These are phyloP conservation scores for Saccharomycopsis synnaedendra DNA, from an alignment of 805 yeast genomes.

Conservation along the genomic window DNA sequence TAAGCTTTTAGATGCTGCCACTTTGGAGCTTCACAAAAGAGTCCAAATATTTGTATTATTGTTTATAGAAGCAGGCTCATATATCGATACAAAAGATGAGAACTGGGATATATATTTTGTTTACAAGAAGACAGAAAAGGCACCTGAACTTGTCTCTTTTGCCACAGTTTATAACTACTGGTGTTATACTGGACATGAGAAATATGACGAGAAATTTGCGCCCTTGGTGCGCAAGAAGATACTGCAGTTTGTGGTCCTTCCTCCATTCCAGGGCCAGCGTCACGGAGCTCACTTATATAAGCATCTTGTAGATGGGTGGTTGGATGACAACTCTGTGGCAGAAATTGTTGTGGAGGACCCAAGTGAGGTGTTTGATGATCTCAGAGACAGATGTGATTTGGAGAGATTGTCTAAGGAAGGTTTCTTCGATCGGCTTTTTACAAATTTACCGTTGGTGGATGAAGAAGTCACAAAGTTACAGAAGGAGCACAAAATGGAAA, in stretches of 20 bases:
- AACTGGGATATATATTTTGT: conserved; percentile 72
- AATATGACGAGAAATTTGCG: conserved; percentile 30
- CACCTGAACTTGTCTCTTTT: conserved; percentile 56
- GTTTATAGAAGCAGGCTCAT: conserved; percentile 90
- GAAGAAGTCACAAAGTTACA: conserved; percentile 33
- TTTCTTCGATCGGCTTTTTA: conserved; percentile 18
- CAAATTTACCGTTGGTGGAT: conserved; percentile 18
- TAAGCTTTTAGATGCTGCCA: conserved; percentile 24
- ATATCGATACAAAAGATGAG: conserved; percentile 64
- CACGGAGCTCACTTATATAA: conserved; percentile 64
- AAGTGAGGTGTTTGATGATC: conserved; percentile 80
- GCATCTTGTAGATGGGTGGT: conserved; percentile 44
- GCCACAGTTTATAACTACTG: conserved; percentile 78
- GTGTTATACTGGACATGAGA: conserved; percentile 46
- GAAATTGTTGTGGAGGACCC: conserved; percentile 94
- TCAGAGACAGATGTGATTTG: conserved; percentile 77
- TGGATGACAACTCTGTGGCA: conserved; percentile 34
- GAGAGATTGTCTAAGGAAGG: conserved; percentile 30
- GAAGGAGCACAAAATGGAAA: conserved; percentile 45
- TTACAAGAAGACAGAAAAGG: conserved; percentile 23
- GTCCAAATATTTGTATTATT: conserved; percentile 72
- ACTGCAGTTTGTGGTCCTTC: conserved; percentile 77
- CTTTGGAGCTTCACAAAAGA: conserved; percentile 48
- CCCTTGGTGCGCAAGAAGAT: conserved; percentile 53
- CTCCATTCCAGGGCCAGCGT: conserved; percentile 66